These are phyloP conservation scores for Phytophthora vignae DNA, from an alignment of 352 stramenopile genomes.

Conservation along the genomic window DNA sequence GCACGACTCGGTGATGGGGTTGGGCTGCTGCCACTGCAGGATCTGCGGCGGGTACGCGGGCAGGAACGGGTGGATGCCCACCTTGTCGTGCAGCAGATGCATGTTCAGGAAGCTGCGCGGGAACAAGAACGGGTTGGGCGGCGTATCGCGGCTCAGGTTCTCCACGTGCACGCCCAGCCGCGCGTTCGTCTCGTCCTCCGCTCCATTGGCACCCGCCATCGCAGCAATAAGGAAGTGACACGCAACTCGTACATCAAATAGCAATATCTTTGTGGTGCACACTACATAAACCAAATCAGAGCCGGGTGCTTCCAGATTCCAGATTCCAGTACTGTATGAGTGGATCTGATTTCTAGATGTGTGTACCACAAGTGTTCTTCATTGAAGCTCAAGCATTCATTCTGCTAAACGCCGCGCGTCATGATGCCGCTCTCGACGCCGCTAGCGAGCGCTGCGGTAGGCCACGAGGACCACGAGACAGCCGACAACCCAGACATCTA, in stretches of 20 bases:
- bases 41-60: slow-evolving; percentile 73
- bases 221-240: neutral
- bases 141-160: slow-evolving; percentile 61
- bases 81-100: slow-evolving; percentile 56
- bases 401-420: slow-evolving; percentile 12
- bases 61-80: slow-evolving; percentile 76
- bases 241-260: neutral
- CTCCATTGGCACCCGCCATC: slow-evolving; percentile 18
- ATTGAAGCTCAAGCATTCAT: slow-evolving; percentile 1
- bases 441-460: neutral
- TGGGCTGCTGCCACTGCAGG: slow-evolving; percentile 71
- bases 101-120: slow-evolving; percentile 65
- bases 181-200: slow-evolving; percentile 61
- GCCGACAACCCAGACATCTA: slow-evolving; percentile 21
- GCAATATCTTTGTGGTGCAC: too few relatives aligned
- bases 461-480: slow-evolving; percentile 2
- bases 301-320: neutral
- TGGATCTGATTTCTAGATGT: slow-evolving; percentile 7
- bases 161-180: slow-evolving; percentile 62
- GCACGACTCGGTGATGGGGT: slow-evolving; percentile 82
- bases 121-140: slow-evolving; percentile 86
- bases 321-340: too few relatives aligned
- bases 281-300: neutral
- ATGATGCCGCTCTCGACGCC: slow-evolving; percentile 36
- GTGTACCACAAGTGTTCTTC: slow-evolving; percentile 16